Conservation (phyloP, 73 alveolate species). For the Effrenium voratum region DNA sequence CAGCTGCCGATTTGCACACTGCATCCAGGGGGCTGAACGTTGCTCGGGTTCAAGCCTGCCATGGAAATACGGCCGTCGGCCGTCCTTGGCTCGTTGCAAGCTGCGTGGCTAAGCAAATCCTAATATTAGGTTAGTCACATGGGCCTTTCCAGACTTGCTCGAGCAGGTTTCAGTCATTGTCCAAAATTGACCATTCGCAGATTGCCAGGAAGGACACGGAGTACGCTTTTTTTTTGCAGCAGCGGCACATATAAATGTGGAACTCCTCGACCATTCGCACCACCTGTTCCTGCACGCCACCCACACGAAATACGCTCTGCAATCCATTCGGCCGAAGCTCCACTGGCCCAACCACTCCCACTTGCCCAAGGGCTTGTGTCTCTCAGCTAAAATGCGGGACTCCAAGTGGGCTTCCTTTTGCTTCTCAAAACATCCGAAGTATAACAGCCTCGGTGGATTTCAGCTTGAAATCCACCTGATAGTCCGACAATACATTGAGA, state of each 20-base stretch:
- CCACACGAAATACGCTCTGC: neutral
- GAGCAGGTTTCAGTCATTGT: neutral
- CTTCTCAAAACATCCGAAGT: too few relatives aligned
- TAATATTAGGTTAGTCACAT: neutral
- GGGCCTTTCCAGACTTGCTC: neutral
- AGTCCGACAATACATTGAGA: too few relatives aligned
- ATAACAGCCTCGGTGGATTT: too few relatives aligned
- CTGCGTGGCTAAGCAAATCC: neutral
- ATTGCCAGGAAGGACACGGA: too few relatives aligned
- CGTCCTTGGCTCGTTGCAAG: neutral
- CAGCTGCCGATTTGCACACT: neutral
- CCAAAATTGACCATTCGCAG: too few relatives aligned
- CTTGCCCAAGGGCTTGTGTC: too few relatives aligned
- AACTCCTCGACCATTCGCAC: constrained; percentile 86
- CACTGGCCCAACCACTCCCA: too few relatives aligned
- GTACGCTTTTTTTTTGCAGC: neutral
- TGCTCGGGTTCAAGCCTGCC: constrained; percentile 72
- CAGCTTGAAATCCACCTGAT: too few relatives aligned
- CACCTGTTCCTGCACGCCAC: constrained; percentile 39
- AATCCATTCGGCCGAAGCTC: too few relatives aligned
- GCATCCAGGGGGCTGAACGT: constrained; percentile 40
- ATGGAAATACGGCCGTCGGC: constrained; percentile 76
- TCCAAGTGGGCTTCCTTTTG: too few relatives aligned
- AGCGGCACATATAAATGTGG: constrained; percentile 71
- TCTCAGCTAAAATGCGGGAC: too few relatives aligned